A percentile compares a stretch with the other conserved stretches of the same genome.
phyloP scores from a whole-genome alignment of 2,329 filamentous ascomycete species.

The Fusarium sp. region DNA sequence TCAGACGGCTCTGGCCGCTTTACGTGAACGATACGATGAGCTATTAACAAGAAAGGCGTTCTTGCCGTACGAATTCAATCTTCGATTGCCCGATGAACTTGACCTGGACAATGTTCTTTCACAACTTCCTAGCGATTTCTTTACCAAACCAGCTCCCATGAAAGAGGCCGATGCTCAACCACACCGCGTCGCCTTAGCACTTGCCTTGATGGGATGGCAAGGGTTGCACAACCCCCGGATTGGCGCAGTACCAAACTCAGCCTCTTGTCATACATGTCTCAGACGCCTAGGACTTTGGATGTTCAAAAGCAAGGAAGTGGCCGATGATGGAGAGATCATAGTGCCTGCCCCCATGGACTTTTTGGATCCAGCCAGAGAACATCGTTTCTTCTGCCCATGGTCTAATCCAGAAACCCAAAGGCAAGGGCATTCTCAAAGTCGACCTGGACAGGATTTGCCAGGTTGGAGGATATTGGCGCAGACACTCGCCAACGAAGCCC shows the following conservation, averaged over 20 bases:
- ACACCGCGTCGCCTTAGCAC: constrained; percentile 71
- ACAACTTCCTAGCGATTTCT: constrained; percentile 66
- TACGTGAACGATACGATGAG: constrained; percentile 74
- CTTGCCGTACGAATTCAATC: constrained; percentile 70
- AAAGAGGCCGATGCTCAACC: constrained; percentile 49
- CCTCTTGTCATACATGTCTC: constrained; percentile 86
- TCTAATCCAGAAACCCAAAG: constrained; percentile 72
- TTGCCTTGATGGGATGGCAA: constrained; percentile 82
- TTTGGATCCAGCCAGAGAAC: constrained; percentile 76
- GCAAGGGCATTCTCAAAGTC: constrained; percentile 48
- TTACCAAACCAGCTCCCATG: constrained; percentile 56
- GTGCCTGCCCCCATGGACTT: constrained; percentile 71
- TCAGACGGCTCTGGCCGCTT: constrained; percentile 64
- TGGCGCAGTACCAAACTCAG: constrained; percentile 75
- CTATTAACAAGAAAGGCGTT: constrained; percentile 64
- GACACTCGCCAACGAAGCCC: constrained; percentile 68
- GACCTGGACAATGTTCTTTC: constrained; percentile 61
- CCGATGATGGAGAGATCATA: constrained; percentile 63
- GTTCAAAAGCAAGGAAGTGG: constrained; percentile 80
- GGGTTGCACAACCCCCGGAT: constrained; percentile 66
- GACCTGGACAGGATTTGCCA: constrained; percentile 53
- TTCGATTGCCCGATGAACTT: constrained; percentile 66
- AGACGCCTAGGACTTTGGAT: constrained; percentile 93
- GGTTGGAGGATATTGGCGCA: constrained; percentile 67
- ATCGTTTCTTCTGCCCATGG: constrained; percentile 89